These are phyloP conservation scores for Kuraishia ogatae DNA, from an alignment of 805 yeast genomes.

Conservation along the genomic window DNA sequence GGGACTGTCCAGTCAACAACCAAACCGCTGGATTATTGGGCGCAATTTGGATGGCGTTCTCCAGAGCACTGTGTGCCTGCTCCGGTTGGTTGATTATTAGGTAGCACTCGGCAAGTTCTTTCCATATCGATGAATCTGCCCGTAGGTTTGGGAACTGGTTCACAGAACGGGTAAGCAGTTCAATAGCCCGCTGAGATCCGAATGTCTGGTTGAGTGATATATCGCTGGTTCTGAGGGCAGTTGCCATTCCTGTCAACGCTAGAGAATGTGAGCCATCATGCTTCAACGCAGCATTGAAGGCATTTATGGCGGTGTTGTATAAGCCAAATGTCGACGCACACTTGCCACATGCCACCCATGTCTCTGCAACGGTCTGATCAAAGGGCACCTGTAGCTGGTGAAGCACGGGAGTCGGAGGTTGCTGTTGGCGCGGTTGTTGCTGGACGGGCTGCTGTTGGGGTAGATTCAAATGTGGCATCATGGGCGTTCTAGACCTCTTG, in stretches of 20 bases:
- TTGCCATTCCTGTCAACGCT: slow-evolving; percentile 36
- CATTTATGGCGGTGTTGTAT: slow-evolving; percentile 28
- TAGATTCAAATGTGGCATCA: too few relatives aligned
- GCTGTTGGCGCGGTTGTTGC: slow-evolving; percentile 1
- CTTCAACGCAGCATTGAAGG: slow-evolving; percentile 33
- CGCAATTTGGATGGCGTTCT: slow-evolving; percentile 28
- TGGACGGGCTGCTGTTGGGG: neutral
- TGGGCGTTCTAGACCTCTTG: too few relatives aligned
- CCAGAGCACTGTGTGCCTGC: slow-evolving; percentile 41
- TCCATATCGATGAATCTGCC: slow-evolving; percentile 31
- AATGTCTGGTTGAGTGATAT: slow-evolving; percentile 26
- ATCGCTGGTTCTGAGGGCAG: slow-evolving; percentile 30
- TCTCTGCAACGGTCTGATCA: slow-evolving; percentile 5
- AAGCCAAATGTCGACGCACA: slow-evolving; percentile 35
- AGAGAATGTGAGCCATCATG: slow-evolving; percentile 29
- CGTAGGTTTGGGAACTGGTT: slow-evolving; percentile 28
- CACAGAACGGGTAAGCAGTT: slow-evolving; percentile 28
- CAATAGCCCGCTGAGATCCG: slow-evolving; percentile 32
- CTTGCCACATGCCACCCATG: slow-evolving; percentile 39
- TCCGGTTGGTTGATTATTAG: slow-evolving; percentile 35
- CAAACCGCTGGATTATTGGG: slow-evolving; percentile 37
- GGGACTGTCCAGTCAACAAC: slow-evolving; percentile 39
- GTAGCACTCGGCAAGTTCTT: slow-evolving; percentile 45
- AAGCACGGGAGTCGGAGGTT: slow-evolving; percentile 5
- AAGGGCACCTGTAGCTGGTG: neutral